Evolutionary conservation across 2,329 filamentous ascomycete genomes (phyloP), one percentile per base, ranked within the genome.

Genomic region (Aspergillus ochraceus): DNA sequence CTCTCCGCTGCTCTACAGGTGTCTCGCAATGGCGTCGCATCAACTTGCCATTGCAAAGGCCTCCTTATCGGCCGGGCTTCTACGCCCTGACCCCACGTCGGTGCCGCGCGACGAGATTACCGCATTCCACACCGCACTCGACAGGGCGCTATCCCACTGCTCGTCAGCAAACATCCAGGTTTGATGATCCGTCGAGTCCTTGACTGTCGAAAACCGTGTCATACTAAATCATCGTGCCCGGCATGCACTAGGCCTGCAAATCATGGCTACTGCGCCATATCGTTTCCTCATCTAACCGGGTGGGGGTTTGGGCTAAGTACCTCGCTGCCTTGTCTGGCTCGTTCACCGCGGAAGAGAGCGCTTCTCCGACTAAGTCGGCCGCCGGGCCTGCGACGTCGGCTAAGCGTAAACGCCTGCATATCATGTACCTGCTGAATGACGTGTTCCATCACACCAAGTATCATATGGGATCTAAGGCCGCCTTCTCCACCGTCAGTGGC

Each of bases 121-220:
- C 66, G 76, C 83, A 59, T 90, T 94, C 75, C 85, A 92, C 75
- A 74, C 79, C 64, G 80, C 87, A 60, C 82, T 95, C 70, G 84
- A 88, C 74, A 79, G 83, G 72, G 84, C 84, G 69, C 79, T 91
- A 72, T 78, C 83, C 77, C 84, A 87, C 80, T 94, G 91, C 85
- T 90, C 90, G 71, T 84, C 87, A 72, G 79, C 82, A 81, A 92
- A 94, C 81, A 89, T 95, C 83, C 91, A 95, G 91, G 91, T 95
- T 91, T 92, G 89, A 79, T 70, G 45, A 47, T 47, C 45, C 70
- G 68, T 71, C 73, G 70, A 60, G 62, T 71, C 64, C 70, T 64
- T 69, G 60, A 61, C 60, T 66, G 51, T 62, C 64, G 60, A 55
- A 59, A 50, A 66, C 61, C 59, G 63, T 62, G 62, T 64, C 66